Evolutionary conservation across 805 yeast species (phyloP), one percentile per base, ranked within the genome.

Genomic region (Maudiozyma barnettii): DNA sequence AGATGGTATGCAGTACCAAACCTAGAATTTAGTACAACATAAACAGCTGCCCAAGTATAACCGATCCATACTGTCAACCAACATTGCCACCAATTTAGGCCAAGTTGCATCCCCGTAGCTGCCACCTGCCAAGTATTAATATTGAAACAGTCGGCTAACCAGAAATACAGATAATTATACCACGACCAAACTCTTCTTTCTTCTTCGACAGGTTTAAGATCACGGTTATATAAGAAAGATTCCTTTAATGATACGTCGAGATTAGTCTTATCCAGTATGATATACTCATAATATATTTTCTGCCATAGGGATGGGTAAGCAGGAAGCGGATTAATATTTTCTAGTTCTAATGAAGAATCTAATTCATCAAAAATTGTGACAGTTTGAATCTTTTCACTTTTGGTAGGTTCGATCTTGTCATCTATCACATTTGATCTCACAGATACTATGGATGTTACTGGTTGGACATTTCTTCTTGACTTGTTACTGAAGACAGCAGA

Each of bases 31-130:
- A 78, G 59, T 9, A 77, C 73, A 26, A 87, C 81, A 56, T 85
- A 84, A 2, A 73, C 54, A 49, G 83, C 90, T 53, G 84, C 77
- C 39, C 84, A 64, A 16, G 72, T 58, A 64, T 87, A 87, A 2
- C 95, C 95, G n/a, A 87, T 49, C 90, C 93, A 84, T 18, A 87
- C 91, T 1, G 90, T 76, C 39, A 86, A 66, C 91, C 95, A 87
- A 6, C 82, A 78, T 59, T 80, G 87, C 91, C 93, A 87, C 93
- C 95, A 85, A 9, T 81, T 75, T 66, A 87, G 67, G 7, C 90
- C 90, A 14, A 79, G 78, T 43, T 71, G 68, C 45, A 82, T 81
- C 54, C 93, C 93, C 0, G 93, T 83, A 5, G 90, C 79, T 2
- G 95, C 95, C 56, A 87, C 85, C 68, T 83, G 87, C 86, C 89